Conservation (phyloP, 108 stramenopile genomes). For the Discostella stelligeroides region DNA sequence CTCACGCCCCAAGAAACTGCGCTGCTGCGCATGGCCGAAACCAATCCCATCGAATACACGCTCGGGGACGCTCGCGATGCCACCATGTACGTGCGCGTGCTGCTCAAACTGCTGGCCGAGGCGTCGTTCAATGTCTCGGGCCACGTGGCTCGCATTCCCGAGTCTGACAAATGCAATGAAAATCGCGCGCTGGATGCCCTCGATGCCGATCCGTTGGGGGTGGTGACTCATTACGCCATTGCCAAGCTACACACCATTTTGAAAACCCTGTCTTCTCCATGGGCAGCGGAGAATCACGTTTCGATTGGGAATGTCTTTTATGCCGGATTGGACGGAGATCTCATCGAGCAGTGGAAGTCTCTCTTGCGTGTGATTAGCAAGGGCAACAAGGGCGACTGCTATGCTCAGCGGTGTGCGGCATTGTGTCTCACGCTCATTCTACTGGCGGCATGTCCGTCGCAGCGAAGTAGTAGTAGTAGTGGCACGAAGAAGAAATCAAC, state of each 20-base stretch:
- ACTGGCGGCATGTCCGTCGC: constrained; percentile 80
- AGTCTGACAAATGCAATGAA: constrained; percentile 43
- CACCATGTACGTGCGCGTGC: constrained; percentile 88
- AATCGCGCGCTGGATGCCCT: constrained; percentile 69
- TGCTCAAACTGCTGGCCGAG: constrained; percentile 85
- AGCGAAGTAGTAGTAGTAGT: constrained; percentile 26
- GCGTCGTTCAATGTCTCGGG: constrained; percentile 71
- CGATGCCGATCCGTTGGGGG: constrained; percentile 80
- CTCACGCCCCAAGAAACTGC: constrained; percentile 89
- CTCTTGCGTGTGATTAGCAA: constrained; percentile 81
- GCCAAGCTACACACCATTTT: constrained; percentile 78
- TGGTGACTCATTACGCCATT: constrained; percentile 83
- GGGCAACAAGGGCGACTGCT: constrained; percentile 76
- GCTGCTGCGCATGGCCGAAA: constrained; percentile 87
- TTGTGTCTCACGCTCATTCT: constrained; percentile 75
- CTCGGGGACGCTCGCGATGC: constrained; percentile 88
- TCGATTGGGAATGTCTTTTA: constrained; percentile 82
- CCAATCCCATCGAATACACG: constrained; percentile 89
- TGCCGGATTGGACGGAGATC: constrained; percentile 78
- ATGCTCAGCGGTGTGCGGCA: constrained; percentile 79
- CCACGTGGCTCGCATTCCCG: constrained; percentile 40
- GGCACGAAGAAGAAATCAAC: background rate
- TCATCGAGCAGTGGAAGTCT: constrained; percentile 89
- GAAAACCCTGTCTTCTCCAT: constrained; percentile 50
- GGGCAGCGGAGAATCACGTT: constrained; percentile 66